These are phyloP conservation scores for Zygosaccharomyces bailii DNA, from an alignment of 805 yeast genomes.

Conservation along the genomic window DNA sequence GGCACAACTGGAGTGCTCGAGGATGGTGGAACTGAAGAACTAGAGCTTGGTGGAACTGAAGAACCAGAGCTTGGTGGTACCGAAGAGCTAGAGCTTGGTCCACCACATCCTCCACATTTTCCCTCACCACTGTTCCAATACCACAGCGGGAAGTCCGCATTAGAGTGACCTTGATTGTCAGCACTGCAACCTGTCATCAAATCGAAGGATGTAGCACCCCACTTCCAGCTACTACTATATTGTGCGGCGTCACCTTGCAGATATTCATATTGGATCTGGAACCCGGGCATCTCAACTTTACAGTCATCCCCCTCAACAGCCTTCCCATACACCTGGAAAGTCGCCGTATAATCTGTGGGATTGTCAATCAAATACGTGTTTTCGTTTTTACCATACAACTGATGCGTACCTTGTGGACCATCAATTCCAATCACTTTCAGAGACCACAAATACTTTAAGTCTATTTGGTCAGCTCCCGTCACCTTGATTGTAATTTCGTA, in stretches of 20 bases:
- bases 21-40: too few relatives aligned
- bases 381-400: constrained; percentile 28
- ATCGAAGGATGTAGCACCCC: constrained; percentile 22
- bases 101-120: neutral
- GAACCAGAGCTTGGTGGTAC: constrained; percentile 1
- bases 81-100: neutral
- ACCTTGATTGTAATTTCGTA: constrained; percentile 19
- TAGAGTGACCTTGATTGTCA: constrained; percentile 31
- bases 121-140: constrained; percentile 20
- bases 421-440: constrained; percentile 31
- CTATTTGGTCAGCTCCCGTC: constrained; percentile 16
- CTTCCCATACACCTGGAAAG: constrained; percentile 27
- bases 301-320: constrained; percentile 11
- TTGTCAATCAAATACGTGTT: constrained; percentile 20
- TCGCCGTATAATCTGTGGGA: constrained; percentile 32
- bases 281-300: constrained; percentile 25
- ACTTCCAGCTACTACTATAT: constrained; percentile 10
- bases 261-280: constrained; percentile 36
- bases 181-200: constrained; percentile 28
- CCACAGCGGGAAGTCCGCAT: constrained; percentile 29
- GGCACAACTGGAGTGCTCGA: too few relatives aligned
- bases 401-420: constrained; percentile 28
- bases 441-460: constrained; percentile 14
- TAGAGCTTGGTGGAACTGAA: too few relatives aligned
- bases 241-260: constrained; percentile 24